Conservation (phyloP, 441 rosid genomes). For the Aleurites moluccanus region DNA sequence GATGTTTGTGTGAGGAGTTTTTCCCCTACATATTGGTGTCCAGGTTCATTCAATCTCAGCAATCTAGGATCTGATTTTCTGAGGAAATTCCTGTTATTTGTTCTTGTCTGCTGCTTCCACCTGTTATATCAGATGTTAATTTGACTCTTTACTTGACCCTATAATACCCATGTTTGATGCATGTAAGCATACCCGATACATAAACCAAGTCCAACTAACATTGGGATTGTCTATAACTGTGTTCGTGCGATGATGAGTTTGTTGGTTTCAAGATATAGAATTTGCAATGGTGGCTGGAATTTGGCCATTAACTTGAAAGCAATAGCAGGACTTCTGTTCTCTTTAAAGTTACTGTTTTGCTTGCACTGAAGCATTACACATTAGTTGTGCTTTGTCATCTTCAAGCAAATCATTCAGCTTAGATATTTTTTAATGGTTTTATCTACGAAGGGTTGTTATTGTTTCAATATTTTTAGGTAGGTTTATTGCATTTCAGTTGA, state of each 20-base stretch:
- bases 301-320: not conserved
- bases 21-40: not conserved
- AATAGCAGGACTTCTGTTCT: too few relatives aligned
- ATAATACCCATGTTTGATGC: not conserved
- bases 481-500: too few relatives aligned
- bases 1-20: not conserved
- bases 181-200: not conserved
- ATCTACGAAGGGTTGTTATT: too few relatives aligned
- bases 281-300: not conserved
- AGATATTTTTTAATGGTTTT: not conserved
- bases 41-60: not conserved
- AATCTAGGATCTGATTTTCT: not conserved
- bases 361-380: too few relatives aligned
- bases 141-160: not conserved
- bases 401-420: not conserved
- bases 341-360: not conserved
- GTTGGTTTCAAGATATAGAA: not conserved
- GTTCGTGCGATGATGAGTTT: not conserved
- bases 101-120: not conserved
- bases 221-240: not conserved
- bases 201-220: not conserved
- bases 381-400: too few relatives aligned
- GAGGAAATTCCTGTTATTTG: not conserved
- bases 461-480: too few relatives aligned
- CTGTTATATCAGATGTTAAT: not conserved